phyloP scores from a whole-genome alignment of 768 basidiomycete species.

The Trichaptum fuscoviolaceum region DNA sequence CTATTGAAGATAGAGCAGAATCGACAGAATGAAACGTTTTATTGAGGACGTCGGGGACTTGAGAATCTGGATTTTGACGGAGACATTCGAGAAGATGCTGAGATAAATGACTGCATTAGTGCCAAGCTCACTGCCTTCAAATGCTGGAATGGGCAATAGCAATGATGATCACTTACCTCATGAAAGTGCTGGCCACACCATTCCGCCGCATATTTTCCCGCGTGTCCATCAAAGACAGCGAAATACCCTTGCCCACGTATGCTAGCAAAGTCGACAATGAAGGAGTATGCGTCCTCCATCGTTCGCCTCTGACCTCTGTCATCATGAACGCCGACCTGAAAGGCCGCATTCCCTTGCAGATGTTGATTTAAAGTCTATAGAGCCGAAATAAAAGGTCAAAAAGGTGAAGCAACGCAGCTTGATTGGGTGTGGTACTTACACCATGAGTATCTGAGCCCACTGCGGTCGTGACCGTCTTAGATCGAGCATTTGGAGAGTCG shows the following conservation, averaged over 20 bases:
- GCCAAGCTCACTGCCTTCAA: too few relatives aligned
- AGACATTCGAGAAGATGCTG: slow-evolving; percentile 69
- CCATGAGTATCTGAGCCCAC: slow-evolving; percentile 71
- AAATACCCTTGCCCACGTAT: slow-evolving; percentile 98
- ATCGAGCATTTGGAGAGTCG: slow-evolving; percentile 72
- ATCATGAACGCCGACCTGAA: slow-evolving; percentile 72
- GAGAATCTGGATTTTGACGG: slow-evolving; percentile 45
- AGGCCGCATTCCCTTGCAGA: slow-evolving; percentile 60
- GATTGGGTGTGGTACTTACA: too few relatives aligned
- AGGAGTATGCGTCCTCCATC: slow-evolving; percentile 98
- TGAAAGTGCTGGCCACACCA: slow-evolving; percentile 98
- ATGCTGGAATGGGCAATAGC: too few relatives aligned
- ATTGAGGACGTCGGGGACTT: slow-evolving; percentile 87
- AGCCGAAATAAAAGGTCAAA: too few relatives aligned
- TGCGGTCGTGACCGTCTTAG: slow-evolving; percentile 75
- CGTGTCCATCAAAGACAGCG: slow-evolving; percentile 97
- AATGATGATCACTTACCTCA: slow-evolving; percentile 50
- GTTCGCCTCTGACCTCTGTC: slow-evolving; percentile 87
- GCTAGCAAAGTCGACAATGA: slow-evolving; percentile 91
- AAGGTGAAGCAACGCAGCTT: too few relatives aligned
- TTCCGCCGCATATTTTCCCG: slow-evolving; percentile 97
- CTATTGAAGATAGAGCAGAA: slow-evolving; percentile 70
- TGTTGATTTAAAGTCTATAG: slow-evolving; percentile 69
- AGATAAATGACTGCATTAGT: slow-evolving; percentile 5
- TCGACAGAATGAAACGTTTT: slow-evolving; percentile 94